Evolutionary conservation across 495 filamentous ascomycete species (phyloP).

Genomic region (Cercophora sp.): DNA sequence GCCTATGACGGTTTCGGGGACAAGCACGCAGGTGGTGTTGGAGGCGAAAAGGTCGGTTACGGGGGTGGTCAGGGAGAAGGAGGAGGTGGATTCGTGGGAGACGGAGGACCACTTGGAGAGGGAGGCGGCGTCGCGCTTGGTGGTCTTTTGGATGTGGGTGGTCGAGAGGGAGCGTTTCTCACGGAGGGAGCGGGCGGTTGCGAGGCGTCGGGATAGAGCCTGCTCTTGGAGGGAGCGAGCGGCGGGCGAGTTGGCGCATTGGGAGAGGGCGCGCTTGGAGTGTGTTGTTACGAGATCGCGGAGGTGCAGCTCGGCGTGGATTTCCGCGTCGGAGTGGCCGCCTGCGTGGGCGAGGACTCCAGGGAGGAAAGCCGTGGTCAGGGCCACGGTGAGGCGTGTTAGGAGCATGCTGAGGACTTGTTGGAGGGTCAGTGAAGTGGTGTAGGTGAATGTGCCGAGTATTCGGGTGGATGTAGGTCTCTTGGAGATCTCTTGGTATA

Average conservation of each 20-base stretch:
- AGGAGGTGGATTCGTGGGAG: no score
- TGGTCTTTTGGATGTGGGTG: no score
- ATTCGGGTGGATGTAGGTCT: neutral
- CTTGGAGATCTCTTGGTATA: neutral
- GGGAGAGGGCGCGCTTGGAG: conserved; percentile 22
- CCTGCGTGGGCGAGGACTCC: neutral
- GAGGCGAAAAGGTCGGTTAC: no score
- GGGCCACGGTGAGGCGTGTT: neutral
- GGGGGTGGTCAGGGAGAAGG: no score
- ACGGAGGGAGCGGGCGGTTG: no score
- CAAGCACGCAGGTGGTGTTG: no score
- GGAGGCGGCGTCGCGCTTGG: no score
- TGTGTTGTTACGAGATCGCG: neutral
- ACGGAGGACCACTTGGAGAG: no score
- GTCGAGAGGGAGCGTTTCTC: no score
- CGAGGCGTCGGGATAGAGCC: no score
- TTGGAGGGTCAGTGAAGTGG: neutral
- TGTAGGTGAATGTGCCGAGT: neutral
- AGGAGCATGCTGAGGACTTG: neutral
- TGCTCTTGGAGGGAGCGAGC: conserved; percentile 26
- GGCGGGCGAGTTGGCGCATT: conserved; percentile 31
- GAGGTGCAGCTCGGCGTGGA: conserved; percentile 1
- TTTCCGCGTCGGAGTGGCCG: conserved; percentile 4
- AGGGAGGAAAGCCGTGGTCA: neutral
- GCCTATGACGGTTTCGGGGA: no score